Evolutionary conservation across 371 early-diverging fungal species (phyloP).

Genomic region (Mucor irregularis): DNA sequence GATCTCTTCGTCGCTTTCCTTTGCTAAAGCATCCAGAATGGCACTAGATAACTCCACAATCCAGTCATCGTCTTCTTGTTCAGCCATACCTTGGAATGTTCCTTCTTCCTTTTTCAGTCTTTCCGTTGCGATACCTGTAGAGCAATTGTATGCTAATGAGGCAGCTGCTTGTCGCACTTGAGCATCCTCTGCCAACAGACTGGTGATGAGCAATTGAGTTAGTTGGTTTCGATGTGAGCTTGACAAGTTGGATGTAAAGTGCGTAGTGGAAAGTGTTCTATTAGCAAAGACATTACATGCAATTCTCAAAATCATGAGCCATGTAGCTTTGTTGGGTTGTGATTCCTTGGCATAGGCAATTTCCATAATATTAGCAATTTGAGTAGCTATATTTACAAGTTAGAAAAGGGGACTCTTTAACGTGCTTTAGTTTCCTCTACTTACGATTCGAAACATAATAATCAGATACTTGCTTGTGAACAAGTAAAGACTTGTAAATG

Average conservation of each 20-base stretch:
- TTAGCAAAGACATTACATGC: constrained; percentile 66
- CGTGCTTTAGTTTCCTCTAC: background rate
- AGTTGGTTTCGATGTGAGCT: constrained; percentile 47
- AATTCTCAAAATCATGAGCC: constrained; percentile 35
- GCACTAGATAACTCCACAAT: constrained; percentile 66
- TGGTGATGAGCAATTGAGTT: constrained; percentile 63
- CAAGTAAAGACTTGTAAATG: constrained; percentile 59
- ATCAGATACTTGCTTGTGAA: constrained; percentile 40
- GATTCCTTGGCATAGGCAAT: constrained; percentile 23
- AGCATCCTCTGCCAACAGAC: constrained; percentile 55
- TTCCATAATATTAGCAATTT: constrained; percentile 31
- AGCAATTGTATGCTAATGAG: constrained; percentile 68
- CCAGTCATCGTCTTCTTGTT: constrained; percentile 71
- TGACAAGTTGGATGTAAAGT: constrained; percentile 54
- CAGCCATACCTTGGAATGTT: constrained; percentile 36
- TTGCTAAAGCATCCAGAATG: constrained; percentile 56
- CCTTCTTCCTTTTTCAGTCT: constrained; percentile 45
- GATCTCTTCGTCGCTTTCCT: constrained; percentile 50
- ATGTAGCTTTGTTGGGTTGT: constrained; percentile 20
- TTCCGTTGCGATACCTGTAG: constrained; percentile 48
- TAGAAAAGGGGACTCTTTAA: background rate
- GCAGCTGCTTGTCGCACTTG: constrained; percentile 67
- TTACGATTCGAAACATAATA: constrained; percentile 50
- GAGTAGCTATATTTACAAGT: constrained; percentile 20
- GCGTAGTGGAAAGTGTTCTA: constrained; percentile 39